Base-by-base conservation (phyloP, 2,329 filamentous ascomycete genomes). In the Diaporthe ilicicola region DNA sequence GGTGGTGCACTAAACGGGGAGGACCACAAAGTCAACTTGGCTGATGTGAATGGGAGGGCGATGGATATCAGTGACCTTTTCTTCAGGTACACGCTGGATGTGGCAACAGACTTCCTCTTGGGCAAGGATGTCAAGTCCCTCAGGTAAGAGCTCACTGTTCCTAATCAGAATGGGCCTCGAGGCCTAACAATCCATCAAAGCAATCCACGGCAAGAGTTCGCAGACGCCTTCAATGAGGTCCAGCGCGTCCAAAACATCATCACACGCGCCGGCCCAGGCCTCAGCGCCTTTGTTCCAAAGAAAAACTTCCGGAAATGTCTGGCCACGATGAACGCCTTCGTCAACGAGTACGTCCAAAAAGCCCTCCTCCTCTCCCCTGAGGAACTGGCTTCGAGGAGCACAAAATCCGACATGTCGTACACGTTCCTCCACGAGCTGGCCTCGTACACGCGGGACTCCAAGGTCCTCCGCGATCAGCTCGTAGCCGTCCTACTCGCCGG, bases 361-460 rank as follows among this genome's bases (percentile, higher is more conserved):
- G 89, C 93, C 0, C 87, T 97, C 8, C 85, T 85, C 5, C 86
- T 97, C 42, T 89, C 88, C 2, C 87, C 89, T 0, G 89, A 90
- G 39, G 93, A 97, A 79, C 88, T 97, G 1, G 89, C 91, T 61
- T 86, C 90, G 72, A 94, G 92, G 82, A 59, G 15, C 53, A 88
- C 88, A 69, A 94, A 93, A 77, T 89, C 89, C 10, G 92, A 93
- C 77, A 83, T 87, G 73, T 88, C 87, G 56, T 95, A 96, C 81
- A 97, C 93, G 1, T 97, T 98, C 83, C 87, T 97, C 24, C 93
- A 97, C 81, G 93, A 94, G 37, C 88, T 98, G 2, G 94, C 94
- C 54, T 86, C 87, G 48, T 95, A 94, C 82, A 97, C 94, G 0
- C 90, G 93, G 42, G 89, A 92, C 77, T 85, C 85, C 69, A 88